Percentiles rank a stretch among this genome's conserved stretches.
phyloP scores from a whole-genome alignment of 75 land plant species.

The Isoetes taiwanensis region DNA sequence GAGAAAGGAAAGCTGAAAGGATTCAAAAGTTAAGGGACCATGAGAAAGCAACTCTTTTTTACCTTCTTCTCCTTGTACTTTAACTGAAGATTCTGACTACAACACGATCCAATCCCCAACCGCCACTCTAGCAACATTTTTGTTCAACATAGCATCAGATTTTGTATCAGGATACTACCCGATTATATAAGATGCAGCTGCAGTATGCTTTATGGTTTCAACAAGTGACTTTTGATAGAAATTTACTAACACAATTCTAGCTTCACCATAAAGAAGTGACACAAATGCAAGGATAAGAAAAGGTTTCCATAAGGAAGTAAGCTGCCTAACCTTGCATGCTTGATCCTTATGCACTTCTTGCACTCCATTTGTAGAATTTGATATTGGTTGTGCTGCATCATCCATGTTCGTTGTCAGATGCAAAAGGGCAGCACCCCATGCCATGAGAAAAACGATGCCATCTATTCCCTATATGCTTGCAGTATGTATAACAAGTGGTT shows the following conservation, averaged over 20 bases:
- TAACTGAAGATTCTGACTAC: constrained; percentile 2
- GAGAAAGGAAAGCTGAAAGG: no score
- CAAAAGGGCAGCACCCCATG: constrained; percentile 4
- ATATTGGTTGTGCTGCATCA: background rate
- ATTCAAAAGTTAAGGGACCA: no score
- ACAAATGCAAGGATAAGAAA: background rate
- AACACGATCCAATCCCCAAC: constrained; percentile 5
- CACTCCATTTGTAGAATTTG: background rate
- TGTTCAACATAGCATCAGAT: background rate
- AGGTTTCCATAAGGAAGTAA: background rate
- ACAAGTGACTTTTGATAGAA: constrained; percentile 5
- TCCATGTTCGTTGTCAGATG: background rate
- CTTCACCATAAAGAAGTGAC: background rate
- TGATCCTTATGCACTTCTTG: no score
- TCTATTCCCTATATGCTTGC: constrained; percentile 5
- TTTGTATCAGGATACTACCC: no score
- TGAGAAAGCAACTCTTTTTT: background rate
- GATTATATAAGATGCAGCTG: constrained; percentile 2
- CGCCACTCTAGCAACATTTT: background rate
- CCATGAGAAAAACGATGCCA: constrained; percentile 10
- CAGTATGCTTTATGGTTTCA: constrained; percentile 5
- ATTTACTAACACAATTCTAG: background rate
- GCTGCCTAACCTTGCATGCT: background rate
- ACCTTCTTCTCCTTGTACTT: constrained; percentile 9
- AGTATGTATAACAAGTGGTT: constrained; percentile 2